Evolutionary conservation across 495 filamentous ascomycete genomes (phyloP), one percentile per base, ranked within the genome.

Genomic region (Margaritispora aquatica): DNA sequence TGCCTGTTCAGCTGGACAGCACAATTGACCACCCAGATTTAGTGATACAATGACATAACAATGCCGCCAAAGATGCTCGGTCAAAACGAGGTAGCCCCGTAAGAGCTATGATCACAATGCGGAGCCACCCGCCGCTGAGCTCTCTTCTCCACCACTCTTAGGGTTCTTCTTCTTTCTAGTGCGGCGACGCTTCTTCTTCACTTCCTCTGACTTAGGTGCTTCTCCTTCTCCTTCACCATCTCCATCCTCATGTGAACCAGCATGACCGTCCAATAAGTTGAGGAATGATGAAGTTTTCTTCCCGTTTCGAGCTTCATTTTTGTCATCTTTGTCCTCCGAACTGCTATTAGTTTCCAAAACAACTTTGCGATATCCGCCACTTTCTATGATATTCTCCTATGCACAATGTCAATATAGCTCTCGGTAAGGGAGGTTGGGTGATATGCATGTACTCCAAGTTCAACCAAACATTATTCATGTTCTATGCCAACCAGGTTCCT

Each of bases 331-430:
- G 20, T 65, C 63, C 1, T 53, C 55, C 15, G 59, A 62, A 7
- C 53, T 51, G 44, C 54, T 63, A 19, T 41, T 62, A 0, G 67
- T 63, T 50, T 69, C 59, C 19, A 96, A 80, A 10, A 96, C 84
- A 11, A 94, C 83, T 73, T 96, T 96, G 44, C 87, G 85, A 29
- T 95, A 80, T 1, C 91, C 91, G 47, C 88, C 87, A 11, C 87
- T 77, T 68, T 96, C 89, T 36, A 95, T 74, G 20, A 92, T 80
- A 65, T 92, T 91, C 71, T 96, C 90, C n/a, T n/a, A n/a, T n/a
- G n/a, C n/a, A n/a, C n/a, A n/a, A n/a, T n/a, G n/a, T n/a, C n/a
- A n/a, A n/a, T n/a, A n/a, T n/a, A n/a, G n/a, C n/a, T n/a, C n/a
- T n/a, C n/a, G n/a, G n/a, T n/a, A n/a, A n/a, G n/a, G n/a, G n/a